Evolutionary conservation across 805 yeast species (phyloP).

Genomic region (Schwanniomyces vanrijiae): DNA sequence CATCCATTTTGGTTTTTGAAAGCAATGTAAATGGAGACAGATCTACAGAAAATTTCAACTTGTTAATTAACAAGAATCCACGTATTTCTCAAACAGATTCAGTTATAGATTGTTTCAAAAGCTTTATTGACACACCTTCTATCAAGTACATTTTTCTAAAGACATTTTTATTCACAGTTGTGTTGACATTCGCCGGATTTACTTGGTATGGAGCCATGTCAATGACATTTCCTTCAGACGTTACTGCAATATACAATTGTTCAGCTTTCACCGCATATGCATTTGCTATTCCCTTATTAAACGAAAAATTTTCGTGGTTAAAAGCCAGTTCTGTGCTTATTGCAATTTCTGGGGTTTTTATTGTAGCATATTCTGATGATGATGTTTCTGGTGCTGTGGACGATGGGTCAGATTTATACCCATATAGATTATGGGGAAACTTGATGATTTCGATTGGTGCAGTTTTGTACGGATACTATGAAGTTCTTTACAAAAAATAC

Average conservation of each 20-base stretch:
- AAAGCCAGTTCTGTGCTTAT: conserved; percentile 68
- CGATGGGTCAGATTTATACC: conserved; percentile 38
- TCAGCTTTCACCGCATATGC: conserved; percentile 87
- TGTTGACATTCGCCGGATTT: conserved; percentile 72
- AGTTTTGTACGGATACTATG: conserved; percentile 75
- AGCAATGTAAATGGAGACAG: conserved; percentile 36
- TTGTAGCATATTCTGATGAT: conserved; percentile 70
- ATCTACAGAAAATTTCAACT: conserved; percentile 31
- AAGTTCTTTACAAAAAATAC: conserved; percentile 74
- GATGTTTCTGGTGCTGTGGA: conserved; percentile 13
- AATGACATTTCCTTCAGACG: conserved; percentile 77
- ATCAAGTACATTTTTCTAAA: conserved; percentile 46
- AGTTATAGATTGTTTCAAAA: conserved; percentile 26
- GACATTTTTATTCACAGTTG: conserved; percentile 47
- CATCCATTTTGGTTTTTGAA: conserved; percentile 43
- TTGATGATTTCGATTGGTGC: conserved; percentile 72
- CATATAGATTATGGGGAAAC: conserved; percentile 68
- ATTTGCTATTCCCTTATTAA: conserved; percentile 73
- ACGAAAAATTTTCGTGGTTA: conserved; percentile 61
- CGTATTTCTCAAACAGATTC: conserved; percentile 35
- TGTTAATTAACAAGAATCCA: conserved; percentile 35
- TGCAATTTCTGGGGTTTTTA: conserved; percentile 73
- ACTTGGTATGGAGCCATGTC: conserved; percentile 88
- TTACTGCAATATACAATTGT: conserved; percentile 88
- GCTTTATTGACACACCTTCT: conserved; percentile 46